Conservation (phyloP, 305 asterid genomes). For the Salvia sclarea region DNA sequence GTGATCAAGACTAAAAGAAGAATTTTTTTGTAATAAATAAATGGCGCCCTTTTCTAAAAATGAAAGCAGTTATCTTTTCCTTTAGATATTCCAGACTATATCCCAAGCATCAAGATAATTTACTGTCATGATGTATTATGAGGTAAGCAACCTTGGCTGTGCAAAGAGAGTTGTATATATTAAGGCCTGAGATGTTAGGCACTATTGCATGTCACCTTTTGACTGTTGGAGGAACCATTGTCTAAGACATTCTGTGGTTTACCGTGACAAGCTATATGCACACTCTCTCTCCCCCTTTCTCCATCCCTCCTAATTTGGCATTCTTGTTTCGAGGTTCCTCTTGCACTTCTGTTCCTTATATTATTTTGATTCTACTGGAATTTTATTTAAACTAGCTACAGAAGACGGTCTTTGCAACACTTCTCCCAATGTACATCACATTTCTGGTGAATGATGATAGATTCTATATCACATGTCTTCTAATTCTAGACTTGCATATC, state of each 20-base stretch:
- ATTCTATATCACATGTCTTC: slow-evolving; percentile 6
- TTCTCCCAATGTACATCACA: slow-evolving; percentile 5
- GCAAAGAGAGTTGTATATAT: slow-evolving; percentile 11
- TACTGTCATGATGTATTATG: background rate
- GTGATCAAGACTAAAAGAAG: background rate
- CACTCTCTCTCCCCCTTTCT: too few relatives aligned
- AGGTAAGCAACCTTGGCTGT: slow-evolving; percentile 1
- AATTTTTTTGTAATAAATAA: background rate
- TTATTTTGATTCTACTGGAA: background rate
- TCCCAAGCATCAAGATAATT: background rate
- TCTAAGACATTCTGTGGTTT: background rate
- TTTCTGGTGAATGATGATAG: slow-evolving; percentile 4
- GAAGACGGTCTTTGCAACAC: slow-evolving; percentile 12
- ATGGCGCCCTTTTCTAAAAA: background rate
- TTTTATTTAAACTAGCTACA: slow-evolving; percentile 12
- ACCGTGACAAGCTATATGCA: too few relatives aligned
- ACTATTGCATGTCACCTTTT: background rate
- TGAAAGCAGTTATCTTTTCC: background rate
- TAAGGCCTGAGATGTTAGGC: too few relatives aligned
- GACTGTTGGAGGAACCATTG: background rate
- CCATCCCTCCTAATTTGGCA: too few relatives aligned
- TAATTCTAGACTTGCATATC: slow-evolving; percentile 6
- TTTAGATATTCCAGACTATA: background rate
- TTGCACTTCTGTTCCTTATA: background rate
- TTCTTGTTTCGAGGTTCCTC: too few relatives aligned